Percentiles rank a stretch among this genome's conserved stretches.
Conservation (phyloP, 352 stramenopile species). For the Globisporangium okanoganense region DNA sequence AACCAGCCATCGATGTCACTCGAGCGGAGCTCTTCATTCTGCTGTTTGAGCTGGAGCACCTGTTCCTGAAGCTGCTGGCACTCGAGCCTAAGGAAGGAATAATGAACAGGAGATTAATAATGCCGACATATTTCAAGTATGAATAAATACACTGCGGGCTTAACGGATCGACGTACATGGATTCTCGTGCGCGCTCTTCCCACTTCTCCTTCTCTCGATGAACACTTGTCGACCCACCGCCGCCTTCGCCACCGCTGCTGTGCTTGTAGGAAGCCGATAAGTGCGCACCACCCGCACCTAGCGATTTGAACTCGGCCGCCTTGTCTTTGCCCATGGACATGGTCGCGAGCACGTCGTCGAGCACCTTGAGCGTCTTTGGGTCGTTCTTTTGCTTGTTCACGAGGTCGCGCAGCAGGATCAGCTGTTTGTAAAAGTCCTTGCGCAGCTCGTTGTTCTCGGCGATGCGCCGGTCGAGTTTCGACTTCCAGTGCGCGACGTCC, state of each 20-base stretch:
- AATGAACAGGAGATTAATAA: background rate
- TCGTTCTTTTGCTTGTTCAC: constrained; percentile 55
- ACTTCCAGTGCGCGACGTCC: constrained; percentile 32
- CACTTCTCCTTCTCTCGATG: constrained; percentile 65
- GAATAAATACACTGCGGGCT: background rate
- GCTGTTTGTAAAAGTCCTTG: constrained; percentile 70
- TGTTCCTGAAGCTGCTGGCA: constrained; percentile 50
- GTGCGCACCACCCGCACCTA: background rate
- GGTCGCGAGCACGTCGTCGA: constrained; percentile 55
- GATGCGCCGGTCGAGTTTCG: constrained; percentile 58
- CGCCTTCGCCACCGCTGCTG: background rate
- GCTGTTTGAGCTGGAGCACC: constrained; percentile 35
- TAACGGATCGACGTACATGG: constrained; percentile 21
- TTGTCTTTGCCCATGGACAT: constrained; percentile 16
- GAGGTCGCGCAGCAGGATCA: constrained; percentile 68
- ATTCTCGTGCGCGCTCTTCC: constrained; percentile 50
- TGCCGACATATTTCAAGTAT: too few relatives aligned
- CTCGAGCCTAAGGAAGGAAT: constrained; percentile 25
- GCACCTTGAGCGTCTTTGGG: constrained; percentile 31
- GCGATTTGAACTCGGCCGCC: constrained; percentile 6
- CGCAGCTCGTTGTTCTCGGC: constrained; percentile 61
- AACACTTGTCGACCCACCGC: constrained; percentile 10
- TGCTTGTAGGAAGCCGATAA: background rate
- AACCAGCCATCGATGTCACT: constrained; percentile 43
- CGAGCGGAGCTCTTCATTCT: constrained; percentile 27